Base-by-base conservation (phyloP, 176 grass and related monocot genomes). In the Musa acuminata region DNA sequence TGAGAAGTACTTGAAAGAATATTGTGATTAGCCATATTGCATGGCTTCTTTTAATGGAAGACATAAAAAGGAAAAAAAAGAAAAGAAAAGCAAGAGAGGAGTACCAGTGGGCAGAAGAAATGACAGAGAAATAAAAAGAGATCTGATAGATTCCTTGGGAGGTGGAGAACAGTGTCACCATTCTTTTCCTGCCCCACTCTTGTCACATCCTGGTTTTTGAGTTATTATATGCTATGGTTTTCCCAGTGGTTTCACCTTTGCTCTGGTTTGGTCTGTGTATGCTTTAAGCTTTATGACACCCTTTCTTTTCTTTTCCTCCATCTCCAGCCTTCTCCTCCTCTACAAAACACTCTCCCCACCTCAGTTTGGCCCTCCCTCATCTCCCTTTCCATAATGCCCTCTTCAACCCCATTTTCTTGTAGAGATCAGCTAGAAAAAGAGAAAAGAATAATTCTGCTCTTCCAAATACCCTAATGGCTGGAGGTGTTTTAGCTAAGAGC, bases 391-490 rank as follows among this genome's bases (percentile, higher is more conserved):
- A 20, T 74, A 74, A 57, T 74, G 52, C 52, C 25, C 52, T 74
- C 69, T 13, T 72, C 69, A 21, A 14, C 69, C 69, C 49, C 69
- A 72, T 74, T 11, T 11, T 29, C 23, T 27, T 27, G 22, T 52
- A 27, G 52, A 74, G 24, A 74, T 74, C 52, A 58, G 21, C 72
- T 74, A 2, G 13, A 14, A 55, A 26, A 74, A 55, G 19, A 16
- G 8, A 20, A 43, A 43, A 43, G 35, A 43, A 21, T 25, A 3
- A 70, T 70, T 25, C 4, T 19, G 8, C 51, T 27, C 8, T 52
- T 74, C 21, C 52, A 16, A 25, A 9, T 29, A 23, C 72, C 24
- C 35, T 43, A 43, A 43, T 68, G 86, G 89, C 72, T 78, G 23
- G 22, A 27, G 13, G n/a, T 13, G 19, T 52, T 72, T 64, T 78